A percentile compares a stretch with the other conserved stretches of the same genome.
Evolutionary conservation across 192 early-diverging fungal genomes (phyloP).

Genomic region (Rhizoclosmatium globosum): DNA sequence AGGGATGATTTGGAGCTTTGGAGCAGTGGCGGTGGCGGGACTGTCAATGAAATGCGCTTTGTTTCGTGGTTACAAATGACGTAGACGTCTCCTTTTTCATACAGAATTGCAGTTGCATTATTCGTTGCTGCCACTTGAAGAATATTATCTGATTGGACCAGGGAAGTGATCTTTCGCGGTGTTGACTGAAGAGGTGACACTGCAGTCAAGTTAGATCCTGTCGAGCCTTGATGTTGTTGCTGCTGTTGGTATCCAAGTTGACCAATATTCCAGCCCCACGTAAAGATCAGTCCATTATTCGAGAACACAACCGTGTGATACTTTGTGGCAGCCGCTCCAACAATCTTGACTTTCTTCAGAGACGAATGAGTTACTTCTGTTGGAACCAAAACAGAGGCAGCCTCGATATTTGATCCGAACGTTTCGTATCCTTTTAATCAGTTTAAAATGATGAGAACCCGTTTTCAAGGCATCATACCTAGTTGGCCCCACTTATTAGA

Average conservation of each 20-base stretch:
- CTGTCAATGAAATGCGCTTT: conserved; percentile 59
- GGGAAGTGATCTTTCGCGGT: conserved; percentile 69
- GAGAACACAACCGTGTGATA: conserved; percentile 74
- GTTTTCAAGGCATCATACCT: conserved; percentile 39
- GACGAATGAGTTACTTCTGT: conserved; percentile 57
- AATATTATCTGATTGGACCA: conserved; percentile 59
- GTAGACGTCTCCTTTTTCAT: conserved; percentile 61
- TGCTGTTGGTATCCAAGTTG: conserved; percentile 65
- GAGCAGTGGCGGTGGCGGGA: conserved; percentile 14
- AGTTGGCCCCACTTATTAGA: conserved; percentile 73
- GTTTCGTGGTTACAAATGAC: conserved; percentile 63
- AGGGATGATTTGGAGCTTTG: conserved; percentile 3
- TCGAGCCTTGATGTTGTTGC: background rate
- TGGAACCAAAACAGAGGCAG: conserved; percentile 50
- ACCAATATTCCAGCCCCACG: conserved; percentile 78
- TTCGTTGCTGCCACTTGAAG: conserved; percentile 70
- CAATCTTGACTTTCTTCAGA: conserved; percentile 60
- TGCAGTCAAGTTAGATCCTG: background rate
- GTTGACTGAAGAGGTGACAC: conserved; percentile 48
- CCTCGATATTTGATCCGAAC: conserved; percentile 47
- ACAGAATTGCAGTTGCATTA: conserved; percentile 70
- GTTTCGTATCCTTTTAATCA: conserved; percentile 40
- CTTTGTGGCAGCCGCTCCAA: conserved; percentile 71
- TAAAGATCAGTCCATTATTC: conserved; percentile 61
- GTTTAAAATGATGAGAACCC: background rate